Base-by-base conservation (phyloP, 2,329 filamentous ascomycete genomes). In the Ophiostoma perfectum region DNA sequence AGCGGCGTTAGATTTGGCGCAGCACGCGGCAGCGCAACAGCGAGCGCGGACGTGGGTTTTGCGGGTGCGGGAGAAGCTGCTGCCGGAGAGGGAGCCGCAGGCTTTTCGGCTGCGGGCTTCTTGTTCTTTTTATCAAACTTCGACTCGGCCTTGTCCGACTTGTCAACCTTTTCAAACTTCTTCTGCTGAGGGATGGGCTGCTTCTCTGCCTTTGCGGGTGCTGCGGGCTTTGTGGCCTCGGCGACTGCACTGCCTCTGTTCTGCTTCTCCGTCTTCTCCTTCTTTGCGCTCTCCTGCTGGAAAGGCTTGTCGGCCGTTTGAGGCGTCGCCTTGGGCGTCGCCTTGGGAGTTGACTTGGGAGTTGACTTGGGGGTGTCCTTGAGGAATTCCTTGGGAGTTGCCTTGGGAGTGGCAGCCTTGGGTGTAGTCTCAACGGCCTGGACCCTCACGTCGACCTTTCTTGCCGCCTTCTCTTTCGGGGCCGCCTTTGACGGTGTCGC, bases 1-100 rank as follows among this genome's bases (percentile, higher is more conserved):
- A 99, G 88, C 3, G 95, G 93, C 0, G 95, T 99, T 75, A 99
- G 86, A 73, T 91, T 65, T 11, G 70, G 63, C 18, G 64, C n/a
- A 8, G 67, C 45, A 92, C 71, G 78, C 76, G 41, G 80, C 77
- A 45, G 81, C 2, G 49, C 44, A 52, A 81, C 78, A 7, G 79
- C 78, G 52, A 80, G 74, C 69, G 76, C 73, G 66, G 73, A 71
- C 74, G 70, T 58, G 76, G 60, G 63, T 42, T 64, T 44, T 11
- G 55, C 55, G 55, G 55, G 27, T 6, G 49, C 18, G 49, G 47
- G 47, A 42, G 39, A 5, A 27, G 62, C n/a, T 7, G 62, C 14
- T n/a, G 58, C 58, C 38, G 67, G 47, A n/a, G 63, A 16, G 27
- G 63, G 39, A 14, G 67, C 67, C 5, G 63, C 12, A 45, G 66